Percentiles rank a stretch among this genome's conserved stretches.
phyloP scores from a whole-genome alignment of 2,329 filamentous ascomycete genomes.

The Lachnellula subtilissima region DNA sequence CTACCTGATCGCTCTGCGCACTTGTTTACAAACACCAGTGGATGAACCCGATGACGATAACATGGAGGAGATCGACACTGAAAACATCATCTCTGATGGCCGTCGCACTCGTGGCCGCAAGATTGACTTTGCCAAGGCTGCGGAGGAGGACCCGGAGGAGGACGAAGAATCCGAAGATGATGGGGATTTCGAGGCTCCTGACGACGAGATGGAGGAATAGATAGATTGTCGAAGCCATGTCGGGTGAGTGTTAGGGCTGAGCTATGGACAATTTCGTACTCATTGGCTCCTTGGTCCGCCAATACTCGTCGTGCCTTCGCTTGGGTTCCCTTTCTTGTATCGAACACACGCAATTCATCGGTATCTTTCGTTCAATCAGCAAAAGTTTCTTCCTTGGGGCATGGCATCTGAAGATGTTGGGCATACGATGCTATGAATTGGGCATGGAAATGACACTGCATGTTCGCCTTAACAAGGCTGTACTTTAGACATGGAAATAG shows the following conservation, averaged over 20 bases:
- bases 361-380: conserved; percentile 12
- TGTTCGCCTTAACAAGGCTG: conserved; percentile 7
- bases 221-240: conserved; percentile 2
- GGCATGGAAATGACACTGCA: conserved; percentile 2
- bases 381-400: conserved; percentile 17
- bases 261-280: conserved; percentile 10
- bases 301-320: conserved; percentile 4
- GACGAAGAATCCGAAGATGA: conserved; percentile 78
- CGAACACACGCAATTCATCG: not conserved
- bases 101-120: conserved; percentile 85
- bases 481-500: conserved; percentile 19
- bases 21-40: conserved; percentile 34
- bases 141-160: conserved; percentile 68
- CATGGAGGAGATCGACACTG: conserved; percentile 84
- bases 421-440: conserved; percentile 24
- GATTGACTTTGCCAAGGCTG: conserved; percentile 92
- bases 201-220: conserved; percentile 66
- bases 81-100: conserved; percentile 77
- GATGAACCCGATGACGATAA: conserved; percentile 75
- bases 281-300: conserved; percentile 8
- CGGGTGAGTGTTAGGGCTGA: conserved; percentile 7
- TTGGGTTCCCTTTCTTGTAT: conserved; percentile 14
- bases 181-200: conserved; percentile 55
- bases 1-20: conserved; percentile 11
- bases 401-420: conserved; percentile 20